Evolutionary conservation across 139 green algal species (phyloP).

Genomic region (Chara braunii): DNA sequence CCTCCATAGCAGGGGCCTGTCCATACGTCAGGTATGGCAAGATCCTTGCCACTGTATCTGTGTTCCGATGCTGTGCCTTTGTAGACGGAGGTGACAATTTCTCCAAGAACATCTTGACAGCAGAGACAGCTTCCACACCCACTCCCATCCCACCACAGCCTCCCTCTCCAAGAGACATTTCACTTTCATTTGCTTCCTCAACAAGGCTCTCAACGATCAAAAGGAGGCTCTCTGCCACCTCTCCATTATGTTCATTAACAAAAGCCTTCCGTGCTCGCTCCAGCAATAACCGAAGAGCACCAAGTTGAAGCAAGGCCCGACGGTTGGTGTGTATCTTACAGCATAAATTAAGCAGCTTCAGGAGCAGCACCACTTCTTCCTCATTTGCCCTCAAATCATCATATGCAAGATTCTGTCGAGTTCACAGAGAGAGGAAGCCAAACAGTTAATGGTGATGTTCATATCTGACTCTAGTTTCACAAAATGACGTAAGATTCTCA

Average conservation of each 20-base stretch:
- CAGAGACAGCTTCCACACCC: conserved; percentile 19
- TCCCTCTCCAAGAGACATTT: neutral
- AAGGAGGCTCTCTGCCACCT: conserved; percentile 21
- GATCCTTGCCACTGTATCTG: conserved; percentile 47
- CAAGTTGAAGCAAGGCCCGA: conserved; percentile 32
- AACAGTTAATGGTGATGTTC: too few species aligned
- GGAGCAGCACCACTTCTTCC: conserved; percentile 13
- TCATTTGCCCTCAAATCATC: too few species aligned
- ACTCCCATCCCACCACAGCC: neutral
- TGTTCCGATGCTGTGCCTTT: conserved; percentile 3
- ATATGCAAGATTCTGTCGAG: too few species aligned
- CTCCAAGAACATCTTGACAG: conserved; percentile 40
- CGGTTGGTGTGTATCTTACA: conserved; percentile 39
- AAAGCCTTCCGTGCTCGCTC: conserved; percentile 24
- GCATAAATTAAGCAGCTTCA: conserved; percentile 44
- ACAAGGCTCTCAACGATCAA: conserved; percentile 26
- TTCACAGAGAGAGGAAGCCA: too few species aligned
- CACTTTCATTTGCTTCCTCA: conserved; percentile 20
- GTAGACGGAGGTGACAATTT: conserved; percentile 35
- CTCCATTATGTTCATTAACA: conserved; percentile 8
- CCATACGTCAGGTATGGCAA: conserved; percentile 50
- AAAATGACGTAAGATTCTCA: too few species aligned
- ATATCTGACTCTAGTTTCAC: too few species aligned
- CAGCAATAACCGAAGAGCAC: conserved; percentile 45
- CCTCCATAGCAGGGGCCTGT: conserved; percentile 47